Percentiles rank a stretch among this genome's conserved stretches.
Evolutionary conservation across 495 filamentous ascomycete genomes (phyloP).

Genomic region (Lepidopterella palustris): DNA sequence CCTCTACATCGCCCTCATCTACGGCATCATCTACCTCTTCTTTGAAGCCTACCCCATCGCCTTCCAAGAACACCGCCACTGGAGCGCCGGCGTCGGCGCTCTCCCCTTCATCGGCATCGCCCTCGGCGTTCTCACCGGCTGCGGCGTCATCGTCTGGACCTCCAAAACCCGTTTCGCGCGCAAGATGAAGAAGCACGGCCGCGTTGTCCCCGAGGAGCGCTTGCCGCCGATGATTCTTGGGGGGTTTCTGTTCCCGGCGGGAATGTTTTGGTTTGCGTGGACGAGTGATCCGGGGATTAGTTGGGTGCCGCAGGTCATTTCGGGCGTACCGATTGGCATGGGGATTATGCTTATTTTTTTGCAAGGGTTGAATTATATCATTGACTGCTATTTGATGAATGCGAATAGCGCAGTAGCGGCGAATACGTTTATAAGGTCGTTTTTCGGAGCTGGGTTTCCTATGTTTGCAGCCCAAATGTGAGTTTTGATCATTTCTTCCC

Average conservation of each 20-base stretch:
- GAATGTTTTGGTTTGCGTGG: conserved; percentile 38
- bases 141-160: conserved; percentile 13
- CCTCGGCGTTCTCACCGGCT: conserved; percentile 14
- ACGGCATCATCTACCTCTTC: conserved; percentile 35
- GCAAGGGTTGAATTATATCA: background rate
- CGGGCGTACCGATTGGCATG: background rate
- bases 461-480: background rate
- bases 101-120: conserved; percentile 30
- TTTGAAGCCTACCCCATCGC: conserved; percentile 36
- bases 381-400: background rate
- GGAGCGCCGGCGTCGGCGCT: conserved; percentile 29
- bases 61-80: conserved; percentile 30
- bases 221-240: conserved; percentile 36
- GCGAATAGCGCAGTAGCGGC: background rate
- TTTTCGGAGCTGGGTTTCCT: background rate
- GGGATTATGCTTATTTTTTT: background rate
- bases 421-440: background rate
- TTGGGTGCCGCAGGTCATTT: conserved; percentile 21
- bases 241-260: conserved; percentile 26
- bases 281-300: conserved; percentile 26
- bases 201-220: conserved; percentile 32
- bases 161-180: conserved; percentile 19
- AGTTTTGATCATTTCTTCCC: too few species aligned
- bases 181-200: conserved; percentile 17
- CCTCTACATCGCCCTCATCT: conserved; percentile 38